These are phyloP conservation scores for Phlegmacium glaucopus DNA, from an alignment of 768 basidiomycete species.

Conservation along the genomic window DNA sequence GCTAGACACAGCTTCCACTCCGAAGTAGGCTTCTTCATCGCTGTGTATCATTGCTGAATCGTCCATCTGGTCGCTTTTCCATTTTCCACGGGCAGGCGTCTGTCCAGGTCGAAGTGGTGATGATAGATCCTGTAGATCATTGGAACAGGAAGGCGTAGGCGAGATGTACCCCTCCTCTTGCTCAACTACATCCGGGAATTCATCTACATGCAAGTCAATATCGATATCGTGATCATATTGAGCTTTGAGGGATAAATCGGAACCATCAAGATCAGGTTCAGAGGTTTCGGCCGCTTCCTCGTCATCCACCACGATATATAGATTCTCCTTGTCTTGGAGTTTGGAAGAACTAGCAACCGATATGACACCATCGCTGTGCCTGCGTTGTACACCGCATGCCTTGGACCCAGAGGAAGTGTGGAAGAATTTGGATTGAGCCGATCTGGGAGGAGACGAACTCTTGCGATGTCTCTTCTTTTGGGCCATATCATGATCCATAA, in stretches of 20 bases:
- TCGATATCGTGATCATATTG: conserved; percentile 35
- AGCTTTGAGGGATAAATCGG: conserved; percentile 32
- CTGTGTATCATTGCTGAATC: conserved; percentile 9
- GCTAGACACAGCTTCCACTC: conserved; percentile 25
- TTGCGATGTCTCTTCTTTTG: conserved; percentile 41
- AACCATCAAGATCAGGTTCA: conserved; percentile 21
- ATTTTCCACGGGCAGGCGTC: conserved; percentile 8
- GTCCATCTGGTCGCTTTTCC: conserved; percentile 2
- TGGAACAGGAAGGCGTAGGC: conserved; percentile 54
- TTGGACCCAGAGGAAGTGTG: conserved; percentile 5
- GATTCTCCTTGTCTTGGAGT: conserved; percentile 41
- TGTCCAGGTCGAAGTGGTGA: conserved; percentile 47
- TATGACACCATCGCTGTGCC: conserved; percentile 15
- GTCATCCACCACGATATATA: conserved; percentile 25
- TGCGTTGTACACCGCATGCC: conserved; percentile 11
- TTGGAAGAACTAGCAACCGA: conserved; percentile 33
- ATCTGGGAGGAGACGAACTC: conserved; percentile 14
- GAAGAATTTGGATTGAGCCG: conserved; percentile 39
- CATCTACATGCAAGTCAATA: conserved; percentile 36
- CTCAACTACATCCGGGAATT: conserved; percentile 43
- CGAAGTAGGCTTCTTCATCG: conserved; percentile 21
- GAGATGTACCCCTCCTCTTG: conserved; percentile 86
- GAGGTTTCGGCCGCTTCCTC: conserved; percentile 16
- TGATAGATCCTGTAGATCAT: conserved; percentile 62
- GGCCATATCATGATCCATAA: conserved; percentile 63